Conservation (phyloP, 495 filamentous ascomycete species). For the Rostrohypoxylon terebratum region DNA sequence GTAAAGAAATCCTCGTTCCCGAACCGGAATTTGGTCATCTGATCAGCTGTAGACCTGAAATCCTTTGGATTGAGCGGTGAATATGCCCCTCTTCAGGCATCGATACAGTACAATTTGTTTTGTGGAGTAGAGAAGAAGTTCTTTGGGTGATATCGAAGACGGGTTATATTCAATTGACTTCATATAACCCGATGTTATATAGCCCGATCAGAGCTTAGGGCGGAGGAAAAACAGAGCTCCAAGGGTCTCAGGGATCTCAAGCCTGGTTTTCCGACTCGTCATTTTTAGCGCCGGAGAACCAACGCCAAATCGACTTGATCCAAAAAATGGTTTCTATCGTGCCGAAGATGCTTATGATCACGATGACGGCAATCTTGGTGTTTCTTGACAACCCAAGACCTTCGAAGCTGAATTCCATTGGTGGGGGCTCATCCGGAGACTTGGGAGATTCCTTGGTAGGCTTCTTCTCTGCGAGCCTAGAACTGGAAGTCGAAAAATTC, state of each 20-base stretch:
- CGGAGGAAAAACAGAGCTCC: neutral
- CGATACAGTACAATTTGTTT: constrained; percentile 18
- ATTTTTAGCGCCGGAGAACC: constrained; percentile 23
- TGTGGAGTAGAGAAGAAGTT: neutral
- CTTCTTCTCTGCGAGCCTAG: constrained; percentile 12
- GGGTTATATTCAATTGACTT: constrained; percentile 1
- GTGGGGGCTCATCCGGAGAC: constrained; percentile 15
- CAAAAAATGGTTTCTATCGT: constrained; percentile 48
- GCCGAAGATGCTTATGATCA: constrained; percentile 42
- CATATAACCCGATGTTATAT: neutral
- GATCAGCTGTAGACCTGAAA: neutral
- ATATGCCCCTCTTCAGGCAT: constrained; percentile 8
- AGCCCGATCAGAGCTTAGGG: neutral
- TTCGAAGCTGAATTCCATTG: constrained; percentile 40
- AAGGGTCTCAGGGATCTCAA: neutral
- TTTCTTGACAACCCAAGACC: constrained; percentile 44
- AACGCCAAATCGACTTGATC: constrained; percentile 40
- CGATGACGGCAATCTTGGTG: constrained; percentile 43
- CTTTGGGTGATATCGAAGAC: constrained; percentile 1
- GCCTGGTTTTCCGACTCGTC: constrained; percentile 23
- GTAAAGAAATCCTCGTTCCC: neutral
- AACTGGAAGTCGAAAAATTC: constrained; percentile 31
- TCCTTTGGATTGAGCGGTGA: constrained; percentile 28
- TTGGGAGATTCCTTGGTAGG: constrained; percentile 25
- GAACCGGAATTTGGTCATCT: neutral